phyloP scores from a whole-genome alignment of 2,329 filamentous ascomycete species.

The Pseudogymnoascus sp. region DNA sequence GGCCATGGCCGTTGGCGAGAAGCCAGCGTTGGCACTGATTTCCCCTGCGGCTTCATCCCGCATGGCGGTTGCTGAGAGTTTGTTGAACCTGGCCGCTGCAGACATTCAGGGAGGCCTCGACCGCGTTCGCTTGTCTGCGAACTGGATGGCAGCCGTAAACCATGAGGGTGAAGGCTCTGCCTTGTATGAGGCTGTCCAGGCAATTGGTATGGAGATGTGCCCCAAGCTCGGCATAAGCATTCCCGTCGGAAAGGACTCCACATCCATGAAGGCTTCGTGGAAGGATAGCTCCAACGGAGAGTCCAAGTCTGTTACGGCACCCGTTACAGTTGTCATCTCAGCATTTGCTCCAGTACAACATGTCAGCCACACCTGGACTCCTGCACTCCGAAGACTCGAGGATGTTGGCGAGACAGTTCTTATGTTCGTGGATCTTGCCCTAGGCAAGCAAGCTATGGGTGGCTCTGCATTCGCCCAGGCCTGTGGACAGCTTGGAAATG shows the following conservation, averaged over 20 bases:
- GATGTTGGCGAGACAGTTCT: conserved; percentile 85
- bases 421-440: conserved; percentile 83
- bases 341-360: conserved; percentile 81
- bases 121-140: conserved; percentile 82
- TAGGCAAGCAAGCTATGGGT: conserved; percentile 72
- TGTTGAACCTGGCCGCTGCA: conserved; percentile 87
- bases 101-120: conserved; percentile 64
- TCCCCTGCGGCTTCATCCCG: conserved; percentile 82
- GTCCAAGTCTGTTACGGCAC: conserved; percentile 80
- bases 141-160: conserved; percentile 98
- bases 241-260: conserved; percentile 95
- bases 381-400: conserved; percentile 71
- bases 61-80: conserved; percentile 90
- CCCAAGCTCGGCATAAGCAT: conserved; percentile 86
- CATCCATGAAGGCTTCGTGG: conserved; percentile 99
- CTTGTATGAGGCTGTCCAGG: conserved; percentile 87
- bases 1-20: conserved; percentile 97
- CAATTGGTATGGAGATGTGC: conserved; percentile 87
- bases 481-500: conserved; percentile 75
- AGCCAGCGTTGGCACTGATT: conserved; percentile 80
- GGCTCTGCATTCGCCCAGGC: conserved; percentile 88
- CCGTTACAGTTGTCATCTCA: conserved; percentile 83
- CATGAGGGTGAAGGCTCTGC: conserved; percentile 88
- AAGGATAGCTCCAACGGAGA: conserved; percentile 59
- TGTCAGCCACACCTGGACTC: conserved; percentile 86